A percentile compares a stretch with the other conserved stretches of the same genome.
phyloP scores from a whole-genome alignment of 768 basidiomycete species.

The Lactarius tabidus region DNA sequence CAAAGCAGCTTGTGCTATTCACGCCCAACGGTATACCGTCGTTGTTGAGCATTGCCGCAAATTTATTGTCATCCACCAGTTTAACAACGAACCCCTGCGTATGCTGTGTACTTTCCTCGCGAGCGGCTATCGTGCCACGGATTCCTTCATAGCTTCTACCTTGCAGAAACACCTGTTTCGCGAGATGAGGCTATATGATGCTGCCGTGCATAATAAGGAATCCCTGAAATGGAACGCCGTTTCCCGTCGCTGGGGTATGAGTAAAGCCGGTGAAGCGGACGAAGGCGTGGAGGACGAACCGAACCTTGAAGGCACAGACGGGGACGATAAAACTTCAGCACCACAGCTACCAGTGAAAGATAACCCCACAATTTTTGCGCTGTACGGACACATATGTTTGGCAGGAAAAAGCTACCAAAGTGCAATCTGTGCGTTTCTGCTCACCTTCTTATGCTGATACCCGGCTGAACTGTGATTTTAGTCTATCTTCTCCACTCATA shows the following conservation, averaged over 20 bases:
- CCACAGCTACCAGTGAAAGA: conserved; percentile 58
- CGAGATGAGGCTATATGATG: conserved; percentile 68
- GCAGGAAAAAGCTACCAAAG: conserved; percentile 85
- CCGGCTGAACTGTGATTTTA: conserved; percentile 32
- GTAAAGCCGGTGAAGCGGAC: conserved; percentile 40
- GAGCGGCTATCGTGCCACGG: conserved; percentile 64
- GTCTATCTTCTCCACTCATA: conserved; percentile 89
- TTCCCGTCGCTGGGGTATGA: conserved; percentile 54
- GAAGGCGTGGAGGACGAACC: conserved; percentile 43
- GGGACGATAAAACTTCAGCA: conserved; percentile 30
- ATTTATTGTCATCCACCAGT: conserved; percentile 71
- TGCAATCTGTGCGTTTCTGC: conserved; percentile 70
- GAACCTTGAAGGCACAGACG: conserved; percentile 22
- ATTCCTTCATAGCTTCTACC: conserved; percentile 68
- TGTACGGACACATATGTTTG: conserved; percentile 84
- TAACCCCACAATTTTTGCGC: conserved; percentile 63
- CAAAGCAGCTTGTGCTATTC: conserved; percentile 65
- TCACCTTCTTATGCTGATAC: neutral
- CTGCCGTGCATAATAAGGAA: conserved; percentile 60
- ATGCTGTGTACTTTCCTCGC: conserved; percentile 71
- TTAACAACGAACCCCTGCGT: conserved; percentile 81
- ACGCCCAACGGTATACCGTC: conserved; percentile 47
- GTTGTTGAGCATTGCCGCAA: conserved; percentile 76
- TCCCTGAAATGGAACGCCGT: conserved; percentile 56
- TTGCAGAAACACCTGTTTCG: conserved; percentile 83